Evolutionary conservation across 208 protist genomes (phyloP).

Genomic region (Wallacemonas collosoma): DNA sequence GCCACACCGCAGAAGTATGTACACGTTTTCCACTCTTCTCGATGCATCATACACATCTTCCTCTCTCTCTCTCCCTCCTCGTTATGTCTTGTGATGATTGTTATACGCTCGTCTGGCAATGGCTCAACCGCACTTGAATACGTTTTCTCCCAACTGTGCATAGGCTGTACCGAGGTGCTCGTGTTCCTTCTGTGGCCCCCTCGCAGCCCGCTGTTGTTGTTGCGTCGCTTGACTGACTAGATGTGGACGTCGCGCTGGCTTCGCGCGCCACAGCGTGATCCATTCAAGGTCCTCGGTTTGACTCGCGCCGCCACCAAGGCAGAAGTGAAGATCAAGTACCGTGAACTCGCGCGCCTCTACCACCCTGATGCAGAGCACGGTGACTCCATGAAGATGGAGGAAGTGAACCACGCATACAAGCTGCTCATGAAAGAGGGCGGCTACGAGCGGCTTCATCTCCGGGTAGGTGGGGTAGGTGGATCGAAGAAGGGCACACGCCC

Average conservation of each 20-base stretch:
- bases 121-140: no score
- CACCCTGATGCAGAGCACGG: slow-evolving; percentile 76
- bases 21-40: no score
- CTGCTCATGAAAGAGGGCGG: slow-evolving; percentile 79
- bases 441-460: slow-evolving; percentile 72
- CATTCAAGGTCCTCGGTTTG: slow-evolving; percentile 74
- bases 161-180: not conserved
- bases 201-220: not conserved
- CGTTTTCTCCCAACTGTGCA: no score
- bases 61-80: no score
- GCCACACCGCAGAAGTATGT: no score
- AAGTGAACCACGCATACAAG: slow-evolving; percentile 89
- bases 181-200: not conserved
- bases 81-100: no score
- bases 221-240: no score
- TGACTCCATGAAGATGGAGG: slow-evolving; percentile 76
- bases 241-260: not conserved
- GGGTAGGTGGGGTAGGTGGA: not conserved
- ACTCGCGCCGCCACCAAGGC: slow-evolving; percentile 64
- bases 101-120: no score
- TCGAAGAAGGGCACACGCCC: slow-evolving; percentile 1
- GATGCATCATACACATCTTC: no score
- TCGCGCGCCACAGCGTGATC: slow-evolving; percentile 40
- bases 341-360: slow-evolving; percentile 79
- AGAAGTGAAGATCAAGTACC: slow-evolving; percentile 84